These are phyloP conservation scores for Penicillium coprophilum DNA, from an alignment of 495 filamentous ascomycete species.

Conservation along the genomic window DNA sequence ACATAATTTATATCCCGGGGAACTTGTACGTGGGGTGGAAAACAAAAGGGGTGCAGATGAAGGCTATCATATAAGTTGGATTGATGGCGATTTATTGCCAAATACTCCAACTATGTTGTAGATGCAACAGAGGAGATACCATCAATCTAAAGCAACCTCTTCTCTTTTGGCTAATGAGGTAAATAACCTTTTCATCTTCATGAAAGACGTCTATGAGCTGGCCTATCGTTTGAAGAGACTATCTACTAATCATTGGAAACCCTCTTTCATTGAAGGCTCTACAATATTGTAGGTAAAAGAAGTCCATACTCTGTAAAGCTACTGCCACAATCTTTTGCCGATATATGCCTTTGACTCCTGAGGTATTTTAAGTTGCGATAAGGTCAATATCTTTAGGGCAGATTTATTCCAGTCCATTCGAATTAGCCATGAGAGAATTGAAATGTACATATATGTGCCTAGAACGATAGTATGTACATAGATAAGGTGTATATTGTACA, in stretches of 20 bases:
- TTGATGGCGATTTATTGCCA: background rate
- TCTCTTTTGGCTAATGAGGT: background rate
- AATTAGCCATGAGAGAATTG: background rate
- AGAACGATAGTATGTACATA: background rate
- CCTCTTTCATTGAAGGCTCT: background rate
- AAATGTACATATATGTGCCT: background rate
- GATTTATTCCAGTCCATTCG: background rate
- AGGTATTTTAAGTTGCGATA: constrained; percentile 21
- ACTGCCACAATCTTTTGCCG: constrained; percentile 17
- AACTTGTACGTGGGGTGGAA: background rate
- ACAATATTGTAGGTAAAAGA: too few relatives aligned
- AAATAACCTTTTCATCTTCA: background rate
- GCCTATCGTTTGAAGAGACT: background rate
- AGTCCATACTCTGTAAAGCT: background rate
- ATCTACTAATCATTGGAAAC: background rate
- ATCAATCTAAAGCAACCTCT: background rate
- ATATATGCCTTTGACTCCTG: constrained; percentile 44
- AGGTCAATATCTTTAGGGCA: background rate
- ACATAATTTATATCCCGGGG: constrained; percentile 8
- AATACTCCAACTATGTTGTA: too few relatives aligned
- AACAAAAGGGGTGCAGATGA: background rate
- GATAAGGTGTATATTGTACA: too few relatives aligned
- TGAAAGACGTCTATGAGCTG: background rate
- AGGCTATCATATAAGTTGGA: background rate
- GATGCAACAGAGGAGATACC: background rate